Evolutionary conservation across 768 basidiomycete species (phyloP), one percentile per base, ranked within the genome.

Genomic region (Termitomyces sp.): DNA sequence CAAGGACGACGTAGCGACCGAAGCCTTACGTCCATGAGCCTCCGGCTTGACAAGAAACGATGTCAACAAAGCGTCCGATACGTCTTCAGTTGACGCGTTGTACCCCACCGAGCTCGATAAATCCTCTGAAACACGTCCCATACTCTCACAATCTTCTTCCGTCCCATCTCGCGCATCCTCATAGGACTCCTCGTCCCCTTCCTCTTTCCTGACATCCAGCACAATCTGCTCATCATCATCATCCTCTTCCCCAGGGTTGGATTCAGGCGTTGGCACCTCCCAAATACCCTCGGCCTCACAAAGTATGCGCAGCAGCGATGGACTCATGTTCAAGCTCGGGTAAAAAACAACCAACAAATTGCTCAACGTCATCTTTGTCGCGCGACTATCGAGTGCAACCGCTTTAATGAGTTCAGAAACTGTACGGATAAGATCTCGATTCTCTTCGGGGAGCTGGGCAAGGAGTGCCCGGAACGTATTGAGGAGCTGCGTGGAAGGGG

Each of bases 281-380:
- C 92, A 94, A 47, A 92, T 83, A 25, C 74, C 81, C 59, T 85
- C 79, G 9, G 82, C 81, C 70, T 94, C 91, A 66, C 91, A 91
- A 3, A 94, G 72, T 36, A 87, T 82, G 63, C 88, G 82, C 66
- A 94, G 72, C 32, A 94, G 69, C 1, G 86, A 80, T 15, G 91
- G 90, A 60, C 78, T 90, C 85, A 95, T 88, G 69, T 83, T 86
- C 69, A 95, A 73, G 70, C 87, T 93, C 7, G 95, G 96, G 63
- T 91, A 94, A 70, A 98, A 87, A 54, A 96, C 89, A 38, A 96
- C 77, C 52, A 96, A 77, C 66, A 98, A 73, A 68, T 97, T 97
- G 71, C 89, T 89, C 65, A 97, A 73, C 2, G 94, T 92, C 95
- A 98, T 98, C 75, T 92, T 93, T 40, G 94, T 98, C 67, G 86